Base-by-base conservation (phyloP, 2,329 filamentous ascomycete species). In the Byssochlamys sp. region DNA sequence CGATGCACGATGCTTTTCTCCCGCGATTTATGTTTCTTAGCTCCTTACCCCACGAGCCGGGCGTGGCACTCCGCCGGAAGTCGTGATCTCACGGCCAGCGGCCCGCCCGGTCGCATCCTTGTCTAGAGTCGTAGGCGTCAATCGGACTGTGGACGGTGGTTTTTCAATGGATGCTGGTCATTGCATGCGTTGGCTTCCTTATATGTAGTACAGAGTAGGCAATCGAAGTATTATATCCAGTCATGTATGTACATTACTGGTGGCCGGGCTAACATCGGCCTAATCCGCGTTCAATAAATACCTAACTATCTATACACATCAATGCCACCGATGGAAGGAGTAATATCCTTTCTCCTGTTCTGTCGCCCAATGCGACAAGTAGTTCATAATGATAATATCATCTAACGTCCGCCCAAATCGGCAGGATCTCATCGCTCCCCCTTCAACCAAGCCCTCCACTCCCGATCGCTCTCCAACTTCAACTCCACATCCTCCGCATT, bases 381-480 rank as follows among this genome's bases (percentile, higher is more conserved):
- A 19, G 19, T 19, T 26, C n/a, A 24, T 49, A 26, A 49, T 6
- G 2, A 9, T 5, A 3, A 9, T 5, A 19, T 9, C 9, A 49
- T 9, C n/a, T 7, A 24, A 49, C n/a, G 19, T 6, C 31, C 31
- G 10, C 31, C 31, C 31, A 33, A 45, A 3, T 10, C 7, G 5
- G 5, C 19, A 24, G 5, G 19, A 19, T 24, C 50, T 52, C 48
- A 45, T 57, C 55, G 52, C 53, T 60, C 55, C 56, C 33, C 54
- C 52, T 57, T 49, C 53, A 59, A 57, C 72, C 69, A 72, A 4
- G 35, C 59, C 54, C 63, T 67, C 76, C 69, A 77, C 68, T 69
- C 72, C 62, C 58, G 61, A 65, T 69, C 65, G 49, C 63, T 64
- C n/a, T 59, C 64, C 53, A 67, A 62, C 39, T 63, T 63, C 57